Evolutionary conservation across 139 green algal species (phyloP), one percentile per base, ranked within the genome.

Genomic region (Chlamydomonas sp.): DNA sequence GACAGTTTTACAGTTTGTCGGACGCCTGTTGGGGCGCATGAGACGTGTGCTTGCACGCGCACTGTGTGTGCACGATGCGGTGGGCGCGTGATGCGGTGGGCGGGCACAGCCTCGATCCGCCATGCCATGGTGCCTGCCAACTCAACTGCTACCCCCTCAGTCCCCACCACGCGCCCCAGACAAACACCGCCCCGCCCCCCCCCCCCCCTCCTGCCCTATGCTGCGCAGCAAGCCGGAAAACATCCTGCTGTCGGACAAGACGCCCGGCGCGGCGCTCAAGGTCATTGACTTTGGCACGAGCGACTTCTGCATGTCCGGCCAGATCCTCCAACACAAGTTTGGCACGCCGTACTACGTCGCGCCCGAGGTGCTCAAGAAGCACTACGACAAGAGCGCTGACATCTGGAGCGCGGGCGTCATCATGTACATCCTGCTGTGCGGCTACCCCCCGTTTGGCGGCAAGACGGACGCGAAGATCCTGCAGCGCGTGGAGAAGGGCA

Each of bases 211-310:
- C n/a, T n/a, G n/a, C n/a, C n/a, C n/a, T n/a, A n/a, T n/a, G n/a
- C n/a, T n/a, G n/a, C n/a, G n/a, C n/a, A n/a, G n/a, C 20, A 92
- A 92, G 71, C 87, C 87, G n/a, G 91, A 97, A 76, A 98, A 98
- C 76, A 96, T 98, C 58, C 75, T 98, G 71, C 83, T 97, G 34
- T 81, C 80, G 2, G 81, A 74, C 58, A 88, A 88, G 38, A 69
- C 73, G 6, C 73, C 82, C 1, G 59, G 84, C 16, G 70, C 89
- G 3, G 24, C 67, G 6, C 77, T 97, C 20, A 92, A 92, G 73
- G 88, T 88, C 65, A 96, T 91, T 36, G 92, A 97, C 71, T 97
- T 97, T 79, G 92, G 92, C 34, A 89, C 96, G 35, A 87, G 77
- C 16, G 83, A 88, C 35, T 97, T 95, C 73, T 92, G 88, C 80